Conservation (phyloP, 1,139 yeast species). For the Protomyces lactucae-debilis region DNA sequence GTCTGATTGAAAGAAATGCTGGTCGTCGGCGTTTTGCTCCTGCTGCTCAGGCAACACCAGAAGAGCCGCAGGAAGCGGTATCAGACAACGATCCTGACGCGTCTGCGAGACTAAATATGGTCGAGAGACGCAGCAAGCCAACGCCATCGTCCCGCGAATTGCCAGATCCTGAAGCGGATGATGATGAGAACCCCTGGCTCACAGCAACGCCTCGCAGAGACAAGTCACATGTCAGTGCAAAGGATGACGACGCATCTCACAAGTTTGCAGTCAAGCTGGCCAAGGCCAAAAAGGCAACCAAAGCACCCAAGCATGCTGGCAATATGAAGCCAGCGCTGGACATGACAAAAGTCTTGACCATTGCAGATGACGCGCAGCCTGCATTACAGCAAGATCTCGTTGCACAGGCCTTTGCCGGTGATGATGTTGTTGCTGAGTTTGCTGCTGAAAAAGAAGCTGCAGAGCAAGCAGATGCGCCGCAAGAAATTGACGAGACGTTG, state of each 20-base stretch:
- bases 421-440: constrained; percentile 76
- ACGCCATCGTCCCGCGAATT: too few species aligned
- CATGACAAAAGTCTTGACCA: constrained; percentile 1
- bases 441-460: constrained; percentile 64
- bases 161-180: background rate
- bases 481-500: constrained; percentile 73
- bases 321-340: constrained; percentile 4
- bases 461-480: constrained; percentile 77
- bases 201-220: constrained; percentile 33
- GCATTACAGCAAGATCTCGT: constrained; percentile 70
- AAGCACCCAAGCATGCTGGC: constrained; percentile 1
- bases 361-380: constrained; percentile 26
- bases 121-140: background rate
- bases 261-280: constrained; percentile 38
- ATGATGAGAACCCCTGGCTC: constrained; percentile 16
- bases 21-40: constrained; percentile 87
- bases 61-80: background rate
- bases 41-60: constrained; percentile 40
- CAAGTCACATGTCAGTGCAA: constrained; percentile 41
- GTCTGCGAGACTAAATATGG: background rate
- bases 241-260: constrained; percentile 37
- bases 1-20: constrained; percentile 47
- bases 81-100: background rate
- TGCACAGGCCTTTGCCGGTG: constrained; percentile 94
- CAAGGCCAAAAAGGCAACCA: constrained; percentile 33